Conservation (phyloP, 225 moss, liverwort and hornwort genomes). For the Neckera pumila region DNA sequence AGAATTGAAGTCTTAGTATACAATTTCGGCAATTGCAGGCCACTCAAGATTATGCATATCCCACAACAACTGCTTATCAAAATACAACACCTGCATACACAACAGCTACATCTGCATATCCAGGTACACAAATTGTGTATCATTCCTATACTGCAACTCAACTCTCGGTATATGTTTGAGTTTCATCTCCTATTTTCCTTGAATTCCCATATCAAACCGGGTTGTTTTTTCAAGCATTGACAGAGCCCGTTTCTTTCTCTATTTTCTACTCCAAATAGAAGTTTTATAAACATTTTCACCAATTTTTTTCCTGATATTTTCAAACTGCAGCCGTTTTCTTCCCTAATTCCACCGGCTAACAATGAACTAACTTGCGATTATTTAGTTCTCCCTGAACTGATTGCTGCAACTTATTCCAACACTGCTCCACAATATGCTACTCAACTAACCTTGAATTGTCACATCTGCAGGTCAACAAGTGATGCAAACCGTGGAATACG, state of each 20-base stretch:
- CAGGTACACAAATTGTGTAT: background rate
- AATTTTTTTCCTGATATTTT: background rate
- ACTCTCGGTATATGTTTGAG: background rate
- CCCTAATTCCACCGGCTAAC: fast-evolving
- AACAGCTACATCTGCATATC: constrained; percentile 7
- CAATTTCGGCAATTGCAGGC: background rate
- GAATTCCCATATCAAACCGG: fast-evolving
- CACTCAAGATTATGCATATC: constrained; percentile 32
- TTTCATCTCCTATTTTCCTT: background rate
- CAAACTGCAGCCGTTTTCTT: fast-evolving
- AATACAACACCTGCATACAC: constrained; percentile 22
- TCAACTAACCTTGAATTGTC: background rate
- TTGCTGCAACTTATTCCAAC: background rate
- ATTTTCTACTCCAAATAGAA: background rate
- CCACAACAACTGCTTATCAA: constrained; percentile 13
- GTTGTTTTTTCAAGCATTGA: fast-evolving
- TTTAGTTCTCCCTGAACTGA: too few species aligned
- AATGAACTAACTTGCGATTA: fast-evolving
- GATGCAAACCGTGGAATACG: constrained; percentile 17
- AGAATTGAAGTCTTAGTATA: background rate
- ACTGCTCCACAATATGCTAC: background rate
- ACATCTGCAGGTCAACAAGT: constrained; percentile 26
- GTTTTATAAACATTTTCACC: fast-evolving
- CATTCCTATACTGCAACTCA: background rate
- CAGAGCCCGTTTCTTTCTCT: fast-evolving